A percentile compares a stretch with the other conserved stretches of the same genome.
Evolutionary conservation across 2,329 filamentous ascomycete genomes (phyloP).

Genomic region (Paraphaeosphaeria minitans): DNA sequence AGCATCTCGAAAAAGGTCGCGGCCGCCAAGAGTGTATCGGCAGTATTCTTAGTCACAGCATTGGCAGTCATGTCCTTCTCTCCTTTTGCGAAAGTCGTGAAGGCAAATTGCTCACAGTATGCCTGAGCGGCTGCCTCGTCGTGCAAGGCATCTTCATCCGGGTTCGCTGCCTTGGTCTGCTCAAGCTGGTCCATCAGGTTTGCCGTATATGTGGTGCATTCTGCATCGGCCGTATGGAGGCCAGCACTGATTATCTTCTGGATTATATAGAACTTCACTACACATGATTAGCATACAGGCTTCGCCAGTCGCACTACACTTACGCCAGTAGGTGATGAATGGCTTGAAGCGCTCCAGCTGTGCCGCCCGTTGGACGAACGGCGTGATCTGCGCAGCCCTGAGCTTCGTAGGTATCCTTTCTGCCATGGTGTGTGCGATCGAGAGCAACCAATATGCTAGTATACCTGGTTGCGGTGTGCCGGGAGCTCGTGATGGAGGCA

Average conservation of each 20-base stretch:
- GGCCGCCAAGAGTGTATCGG: conserved; percentile 90
- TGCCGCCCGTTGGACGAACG: conserved; percentile 80
- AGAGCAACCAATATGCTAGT: conserved; percentile 4
- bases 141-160: conserved; percentile 78
- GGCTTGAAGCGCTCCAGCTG: conserved; percentile 86
- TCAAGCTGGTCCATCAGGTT: conserved; percentile 91
- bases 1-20: conserved; percentile 90
- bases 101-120: conserved; percentile 91
- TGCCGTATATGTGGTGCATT: conserved; percentile 80
- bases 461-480: not conserved
- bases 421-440: conserved; percentile 63
- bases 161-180: conserved; percentile 73
- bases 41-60: conserved; percentile 88
- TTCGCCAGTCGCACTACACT: conserved; percentile 44
- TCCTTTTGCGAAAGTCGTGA: conserved; percentile 84
- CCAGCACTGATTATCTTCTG: conserved; percentile 85
- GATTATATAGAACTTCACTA: conserved; percentile 68
- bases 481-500: conserved; percentile 7
- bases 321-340: conserved; percentile 94
- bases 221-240: conserved; percentile 78
- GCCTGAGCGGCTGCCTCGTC: conserved; percentile 88
- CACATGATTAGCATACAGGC: conserved; percentile 20
- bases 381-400: conserved; percentile 79
- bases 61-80: conserved; percentile 81
- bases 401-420: conserved; percentile 72